Base-by-base conservation (phyloP, 495 filamentous ascomycete genomes). In the Lasiosphaeris hirsuta region DNA sequence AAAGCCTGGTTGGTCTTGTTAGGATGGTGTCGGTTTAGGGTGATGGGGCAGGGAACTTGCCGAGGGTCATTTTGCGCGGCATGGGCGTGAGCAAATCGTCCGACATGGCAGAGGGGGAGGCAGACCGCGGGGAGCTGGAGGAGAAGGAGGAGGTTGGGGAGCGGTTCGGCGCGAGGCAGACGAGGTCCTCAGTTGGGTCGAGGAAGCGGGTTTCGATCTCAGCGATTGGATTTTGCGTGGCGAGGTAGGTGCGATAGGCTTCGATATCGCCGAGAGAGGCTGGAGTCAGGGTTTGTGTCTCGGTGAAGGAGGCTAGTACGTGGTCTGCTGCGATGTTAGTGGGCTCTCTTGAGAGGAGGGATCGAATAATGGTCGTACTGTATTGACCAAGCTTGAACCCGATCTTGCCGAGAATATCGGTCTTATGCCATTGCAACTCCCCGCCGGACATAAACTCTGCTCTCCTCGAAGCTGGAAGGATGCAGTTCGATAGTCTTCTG, bases 351-450 rank as follows among this genome's bases (percentile, higher is more conserved):
- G 23, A 18, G 46, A 33, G 30, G 47, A 33, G 38, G 45, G 15
- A 17, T 13, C 19, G 36, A 50, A 50, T 45, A 37, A 14, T 43
- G 47, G 7, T 13, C 42, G 11, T 73, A 94, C 90, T 93, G 65
- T 96, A 96, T 65, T 94, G 89, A 34, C 84, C 82, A 4, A 90
- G 73, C 62, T 96, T 96, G 41, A 83, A 80, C 17, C 81, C 86
- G 56, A 94, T 81, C 56, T 83, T 77, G 3, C 82, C 82, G 58
- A 96, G 75, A 7, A 93, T 70, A 41, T 92, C 84, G 19, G 83
- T 82, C 57, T 86, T 84, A 36, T 84, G 81, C 73, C 84, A 87
- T 65, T 92, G 83, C 15, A 92, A 72, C n/a, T 89, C 88, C 11
- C 80, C 82, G 18, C 82, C 82, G 6, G 79, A 74, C 56, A 86